These are phyloP conservation scores for Geranium brycei DNA, from an alignment of 345 rosid genomes.

Conservation along the genomic window DNA sequence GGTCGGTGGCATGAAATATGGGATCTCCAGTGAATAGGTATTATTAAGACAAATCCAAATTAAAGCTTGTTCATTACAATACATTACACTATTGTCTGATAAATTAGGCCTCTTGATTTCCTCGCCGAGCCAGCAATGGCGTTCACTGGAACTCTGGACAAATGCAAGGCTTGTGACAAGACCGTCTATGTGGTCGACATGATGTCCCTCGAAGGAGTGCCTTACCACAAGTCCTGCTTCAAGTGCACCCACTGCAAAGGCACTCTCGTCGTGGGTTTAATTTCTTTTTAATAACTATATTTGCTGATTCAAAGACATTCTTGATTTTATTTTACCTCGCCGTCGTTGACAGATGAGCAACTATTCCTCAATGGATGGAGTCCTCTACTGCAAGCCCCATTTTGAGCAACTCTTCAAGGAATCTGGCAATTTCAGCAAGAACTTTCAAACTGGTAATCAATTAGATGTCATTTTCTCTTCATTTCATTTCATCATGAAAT, in stretches of 20 bases:
- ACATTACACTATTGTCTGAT: too few relatives aligned
- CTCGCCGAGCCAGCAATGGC: conserved; percentile 25
- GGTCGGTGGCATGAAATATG: too few relatives aligned
- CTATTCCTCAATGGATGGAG: conserved; percentile 41
- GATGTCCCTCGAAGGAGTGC: conserved; percentile 73
- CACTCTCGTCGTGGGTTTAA: conserved; percentile 44
- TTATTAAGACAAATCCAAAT: too few relatives aligned
- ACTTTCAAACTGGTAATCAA: conserved; percentile 23
- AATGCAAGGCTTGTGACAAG: conserved; percentile 85
- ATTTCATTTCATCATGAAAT: not conserved
- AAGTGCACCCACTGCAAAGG: conserved; percentile 93
- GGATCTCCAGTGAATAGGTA: too few relatives aligned
- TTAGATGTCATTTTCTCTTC: not conserved
- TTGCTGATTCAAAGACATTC: too few relatives aligned
- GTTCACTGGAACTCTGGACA: conserved; percentile 85
- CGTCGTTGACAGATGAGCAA: conserved; percentile 31
- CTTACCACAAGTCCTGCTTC: conserved; percentile 84
- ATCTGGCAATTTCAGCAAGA: conserved; percentile 40
- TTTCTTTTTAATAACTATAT: not conserved
- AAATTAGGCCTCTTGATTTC: too few relatives aligned
- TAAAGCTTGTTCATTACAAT: too few relatives aligned
- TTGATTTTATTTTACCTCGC: not conserved
- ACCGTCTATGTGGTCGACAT: conserved; percentile 77
- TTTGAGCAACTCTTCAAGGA: conserved; percentile 42
- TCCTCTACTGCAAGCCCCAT: conserved; percentile 36